These are phyloP conservation scores for Pleurotus citrinopileatus DNA, from an alignment of 768 basidiomycete species.

Conservation along the genomic window DNA sequence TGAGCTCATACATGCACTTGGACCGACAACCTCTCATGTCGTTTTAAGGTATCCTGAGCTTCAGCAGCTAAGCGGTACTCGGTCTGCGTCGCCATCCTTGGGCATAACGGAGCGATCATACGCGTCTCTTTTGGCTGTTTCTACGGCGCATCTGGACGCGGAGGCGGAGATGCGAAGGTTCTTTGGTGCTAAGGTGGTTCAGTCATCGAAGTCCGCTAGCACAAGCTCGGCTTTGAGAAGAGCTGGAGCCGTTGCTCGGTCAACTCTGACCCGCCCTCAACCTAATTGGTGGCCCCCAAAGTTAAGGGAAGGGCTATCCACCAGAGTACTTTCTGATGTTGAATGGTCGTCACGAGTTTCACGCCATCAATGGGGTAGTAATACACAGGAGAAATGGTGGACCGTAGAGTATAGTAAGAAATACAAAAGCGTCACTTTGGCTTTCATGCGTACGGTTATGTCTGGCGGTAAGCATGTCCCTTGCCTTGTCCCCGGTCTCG, in stretches of 20 bases:
- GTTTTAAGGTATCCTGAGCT: conserved; percentile 50
- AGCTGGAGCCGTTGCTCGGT: conserved; percentile 48
- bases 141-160: conserved; percentile 75
- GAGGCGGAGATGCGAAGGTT: conserved; percentile 92
- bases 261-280: conserved; percentile 76
- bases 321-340: conserved; percentile 51
- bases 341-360: conserved; percentile 47
- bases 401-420: conserved; percentile 83
- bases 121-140: conserved; percentile 70
- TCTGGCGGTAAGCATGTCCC: conserved; percentile 65
- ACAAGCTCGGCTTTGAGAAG: conserved; percentile 32
- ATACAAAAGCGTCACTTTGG: conserved; percentile 78
- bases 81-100: conserved; percentile 16
- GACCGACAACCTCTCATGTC: background rate
- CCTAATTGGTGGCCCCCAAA: conserved; percentile 71
- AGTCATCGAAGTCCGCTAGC: conserved; percentile 45
- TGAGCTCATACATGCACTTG: conserved; percentile 26
- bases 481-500: background rate
- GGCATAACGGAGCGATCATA: conserved; percentile 30
- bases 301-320: conserved; percentile 69
- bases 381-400: conserved; percentile 77
- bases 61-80: conserved; percentile 32
- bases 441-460: conserved; percentile 78
- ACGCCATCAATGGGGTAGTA: conserved; percentile 35
- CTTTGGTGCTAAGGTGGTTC: conserved; percentile 89